Evolutionary conservation across 164 flowering plant genomes (phyloP).

Genomic region (Nelumbo lutea): DNA sequence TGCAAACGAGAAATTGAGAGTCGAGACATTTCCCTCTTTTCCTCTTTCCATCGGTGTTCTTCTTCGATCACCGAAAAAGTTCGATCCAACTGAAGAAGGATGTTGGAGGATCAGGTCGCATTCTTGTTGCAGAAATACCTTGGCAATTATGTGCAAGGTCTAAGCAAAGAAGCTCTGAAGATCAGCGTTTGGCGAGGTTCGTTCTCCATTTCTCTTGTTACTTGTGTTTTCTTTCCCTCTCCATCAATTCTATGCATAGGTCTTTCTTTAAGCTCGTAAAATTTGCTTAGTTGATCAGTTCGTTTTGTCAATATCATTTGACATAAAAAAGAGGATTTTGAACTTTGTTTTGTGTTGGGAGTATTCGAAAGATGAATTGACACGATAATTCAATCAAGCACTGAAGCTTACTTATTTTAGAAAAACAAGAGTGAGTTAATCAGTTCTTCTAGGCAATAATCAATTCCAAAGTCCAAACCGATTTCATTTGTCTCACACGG

Average conservation of each 20-base stretch:
- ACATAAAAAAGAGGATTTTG: too few species aligned
- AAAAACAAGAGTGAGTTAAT: too few species aligned
- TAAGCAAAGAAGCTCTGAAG: conserved; percentile 90
- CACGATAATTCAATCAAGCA: too few species aligned
- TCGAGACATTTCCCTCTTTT: neutral
- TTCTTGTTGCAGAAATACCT: conserved; percentile 77
- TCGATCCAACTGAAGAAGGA: conserved; percentile 22
- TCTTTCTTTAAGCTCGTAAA: too few species aligned
- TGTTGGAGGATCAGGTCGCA: conserved; percentile 99
- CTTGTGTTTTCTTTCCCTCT: neutral
- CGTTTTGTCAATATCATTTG: too few species aligned
- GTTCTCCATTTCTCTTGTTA: conserved; percentile 1
- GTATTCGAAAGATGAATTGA: too few species aligned
- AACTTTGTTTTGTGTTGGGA: too few species aligned
- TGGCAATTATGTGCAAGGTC: conserved; percentile 85
- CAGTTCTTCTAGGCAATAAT: too few species aligned
- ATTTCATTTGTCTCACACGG: neutral
- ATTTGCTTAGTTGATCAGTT: too few species aligned
- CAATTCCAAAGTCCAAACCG: too few species aligned
- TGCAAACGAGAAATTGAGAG: neutral
- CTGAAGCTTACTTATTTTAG: too few species aligned
- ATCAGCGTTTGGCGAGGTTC: conserved; percentile 97
- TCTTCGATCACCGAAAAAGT: conserved; percentile 1
- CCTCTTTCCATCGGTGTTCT: neutral
- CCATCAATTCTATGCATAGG: too few species aligned